phyloP scores from a whole-genome alignment of 305 asterid species.

The Lippia alba region DNA sequence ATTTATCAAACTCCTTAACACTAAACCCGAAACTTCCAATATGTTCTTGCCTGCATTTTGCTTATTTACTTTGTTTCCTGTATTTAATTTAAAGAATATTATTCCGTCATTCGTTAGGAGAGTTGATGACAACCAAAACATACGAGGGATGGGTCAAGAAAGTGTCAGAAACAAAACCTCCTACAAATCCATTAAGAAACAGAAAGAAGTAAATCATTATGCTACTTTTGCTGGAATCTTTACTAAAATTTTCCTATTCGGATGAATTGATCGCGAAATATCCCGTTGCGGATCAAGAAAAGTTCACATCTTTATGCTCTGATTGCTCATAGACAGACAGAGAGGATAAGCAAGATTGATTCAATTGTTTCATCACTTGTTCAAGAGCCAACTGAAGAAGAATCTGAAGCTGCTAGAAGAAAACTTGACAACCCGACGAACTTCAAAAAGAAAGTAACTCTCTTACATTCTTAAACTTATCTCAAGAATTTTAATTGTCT shows the following conservation, averaged over 20 bases:
- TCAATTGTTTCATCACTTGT: slow-evolving; percentile 68
- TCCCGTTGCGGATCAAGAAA: slow-evolving; percentile 46
- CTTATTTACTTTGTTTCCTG: neutral
- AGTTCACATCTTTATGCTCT: slow-evolving; percentile 57
- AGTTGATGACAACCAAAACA: slow-evolving; percentile 58
- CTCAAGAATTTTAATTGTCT: neutral
- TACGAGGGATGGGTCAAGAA: slow-evolving; percentile 67
- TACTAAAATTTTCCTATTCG: neutral
- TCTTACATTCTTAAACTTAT: neutral
- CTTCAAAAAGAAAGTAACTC: slow-evolving; percentile 51
- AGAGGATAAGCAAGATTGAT: slow-evolving; percentile 60
- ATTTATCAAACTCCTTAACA: neutral
- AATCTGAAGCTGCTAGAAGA: too few species aligned
- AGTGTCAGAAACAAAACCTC: slow-evolving; percentile 64
- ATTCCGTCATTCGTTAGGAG: slow-evolving; percentile 42
- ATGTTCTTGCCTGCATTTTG: neutral
- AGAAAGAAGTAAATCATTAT: slow-evolving; percentile 53
- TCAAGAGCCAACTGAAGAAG: slow-evolving; percentile 74
- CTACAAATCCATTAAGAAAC: slow-evolving; percentile 57
- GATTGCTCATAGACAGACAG: slow-evolving; percentile 59
- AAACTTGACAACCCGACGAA: slow-evolving; percentile 56
- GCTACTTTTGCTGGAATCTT: neutral
- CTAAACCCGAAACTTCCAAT: neutral
- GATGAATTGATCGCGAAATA: neutral
- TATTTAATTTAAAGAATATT: neutral